Percentiles rank a stretch among this genome's conserved stretches.
Evolutionary conservation across 768 basidiomycete species (phyloP).

Genomic region (Leccinum obscurum): DNA sequence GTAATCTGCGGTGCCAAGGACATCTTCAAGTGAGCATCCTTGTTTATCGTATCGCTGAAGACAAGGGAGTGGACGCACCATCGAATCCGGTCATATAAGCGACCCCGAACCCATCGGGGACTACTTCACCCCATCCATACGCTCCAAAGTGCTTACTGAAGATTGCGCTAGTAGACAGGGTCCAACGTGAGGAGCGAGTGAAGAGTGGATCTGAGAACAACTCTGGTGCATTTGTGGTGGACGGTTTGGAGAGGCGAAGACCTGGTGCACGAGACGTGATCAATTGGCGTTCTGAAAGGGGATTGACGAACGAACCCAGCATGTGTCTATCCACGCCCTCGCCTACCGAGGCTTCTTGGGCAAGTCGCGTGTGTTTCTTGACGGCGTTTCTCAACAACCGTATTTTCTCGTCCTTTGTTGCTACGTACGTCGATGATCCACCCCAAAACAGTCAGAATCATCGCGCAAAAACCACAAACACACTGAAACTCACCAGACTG

Average conservation of each 20-base stretch:
- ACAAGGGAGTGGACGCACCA: conserved; percentile 42
- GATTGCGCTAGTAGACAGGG: conserved; percentile 85
- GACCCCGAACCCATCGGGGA: conserved; percentile 92
- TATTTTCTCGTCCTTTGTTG: conserved; percentile 44
- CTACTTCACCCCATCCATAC: conserved; percentile 97
- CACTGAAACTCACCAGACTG: conserved; percentile 26
- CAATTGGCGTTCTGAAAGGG: not conserved
- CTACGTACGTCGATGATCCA: conserved; percentile 9
- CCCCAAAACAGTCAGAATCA: not conserved
- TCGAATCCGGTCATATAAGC: conserved; percentile 93
- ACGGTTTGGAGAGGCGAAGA: conserved; percentile 63
- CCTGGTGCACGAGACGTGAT: conserved; percentile 41
- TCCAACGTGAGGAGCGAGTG: conserved; percentile 76
- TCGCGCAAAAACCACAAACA: not conserved
- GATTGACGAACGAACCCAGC: conserved; percentile 53
- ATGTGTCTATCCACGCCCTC: conserved; percentile 87
- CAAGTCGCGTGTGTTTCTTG: conserved; percentile 64
- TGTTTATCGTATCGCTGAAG: not conserved
- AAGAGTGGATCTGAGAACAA: conserved; percentile 78
- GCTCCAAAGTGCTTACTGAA: conserved; percentile 81
- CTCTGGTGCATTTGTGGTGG: conserved; percentile 63
- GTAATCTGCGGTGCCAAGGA: conserved; percentile 47
- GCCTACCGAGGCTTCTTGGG: conserved; percentile 62
- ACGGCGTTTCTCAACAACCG: conserved; percentile 58
- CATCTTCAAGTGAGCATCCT: conserved; percentile 4